Conservation (phyloP, 495 filamentous ascomycete genomes). For the Aspergillus hancockii region DNA sequence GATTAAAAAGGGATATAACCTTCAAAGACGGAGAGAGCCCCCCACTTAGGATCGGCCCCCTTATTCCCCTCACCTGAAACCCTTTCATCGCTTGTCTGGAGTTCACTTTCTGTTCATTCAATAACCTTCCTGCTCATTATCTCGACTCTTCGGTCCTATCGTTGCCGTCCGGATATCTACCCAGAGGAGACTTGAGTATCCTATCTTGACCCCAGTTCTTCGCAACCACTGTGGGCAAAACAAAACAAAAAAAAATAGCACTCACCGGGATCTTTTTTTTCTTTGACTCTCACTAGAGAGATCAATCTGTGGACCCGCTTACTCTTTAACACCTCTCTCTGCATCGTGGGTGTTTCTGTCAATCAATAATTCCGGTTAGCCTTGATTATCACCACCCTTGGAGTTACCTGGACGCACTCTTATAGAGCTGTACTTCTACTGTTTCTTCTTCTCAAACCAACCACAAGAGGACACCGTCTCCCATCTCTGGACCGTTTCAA, state of each 20-base stretch:
- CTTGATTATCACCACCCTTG: constrained; percentile 28
- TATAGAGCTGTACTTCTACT: constrained; percentile 26
- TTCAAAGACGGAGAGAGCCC: neutral
- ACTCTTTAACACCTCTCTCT: constrained; percentile 18
- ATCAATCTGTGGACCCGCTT: constrained; percentile 12
- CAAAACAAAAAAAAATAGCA: too few relatives aligned
- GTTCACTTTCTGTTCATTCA: neutral
- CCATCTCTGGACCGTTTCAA: constrained; percentile 24
- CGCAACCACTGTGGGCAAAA: constrained; percentile 20
- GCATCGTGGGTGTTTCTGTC: constrained; percentile 19
- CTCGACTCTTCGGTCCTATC: constrained; percentile 15
- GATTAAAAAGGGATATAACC: neutral
- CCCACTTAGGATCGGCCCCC: constrained; percentile 8
- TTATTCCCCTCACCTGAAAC: constrained; percentile 11
- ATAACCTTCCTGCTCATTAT: neutral
- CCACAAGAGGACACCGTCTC: constrained; percentile 11
- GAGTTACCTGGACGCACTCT: constrained; percentile 26
- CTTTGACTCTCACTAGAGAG: constrained; percentile 15
- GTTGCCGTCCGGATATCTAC: constrained; percentile 13
- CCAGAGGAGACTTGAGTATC: constrained; percentile 15
- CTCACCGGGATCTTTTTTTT: constrained; percentile 21
- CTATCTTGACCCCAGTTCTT: constrained; percentile 13
- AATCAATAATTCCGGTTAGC: constrained; percentile 24
- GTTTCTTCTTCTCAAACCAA: constrained; percentile 20
- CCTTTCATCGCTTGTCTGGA: constrained; percentile 12